Conservation (phyloP, 805 yeast species). For the Hanseniaspora guilliermondii region DNA sequence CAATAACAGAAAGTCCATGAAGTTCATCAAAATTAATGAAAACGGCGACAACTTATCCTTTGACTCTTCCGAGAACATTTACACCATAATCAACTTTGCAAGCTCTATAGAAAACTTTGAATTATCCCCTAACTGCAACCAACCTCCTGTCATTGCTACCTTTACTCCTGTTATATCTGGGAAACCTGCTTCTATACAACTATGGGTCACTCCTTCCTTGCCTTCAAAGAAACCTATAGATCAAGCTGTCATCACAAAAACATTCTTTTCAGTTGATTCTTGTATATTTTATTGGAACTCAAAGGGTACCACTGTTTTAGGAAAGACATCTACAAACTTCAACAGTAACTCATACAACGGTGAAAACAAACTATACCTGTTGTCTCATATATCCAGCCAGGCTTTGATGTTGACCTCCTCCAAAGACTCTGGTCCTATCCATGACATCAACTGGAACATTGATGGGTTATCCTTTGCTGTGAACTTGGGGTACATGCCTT, state of each 20-base stretch:
- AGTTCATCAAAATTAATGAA: constrained; percentile 33
- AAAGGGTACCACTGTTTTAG: constrained; percentile 85
- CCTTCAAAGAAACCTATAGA: constrained; percentile 45
- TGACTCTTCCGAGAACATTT: constrained; percentile 41
- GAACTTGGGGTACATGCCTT: constrained; percentile 95
- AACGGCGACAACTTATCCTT: constrained; percentile 39
- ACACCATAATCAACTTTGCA: constrained; percentile 29
- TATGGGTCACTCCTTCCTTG: constrained; percentile 41
- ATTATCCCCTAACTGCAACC: constrained; percentile 60
- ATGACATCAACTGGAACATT: constrained; percentile 96
- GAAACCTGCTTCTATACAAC: constrained; percentile 77
- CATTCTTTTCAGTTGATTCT: constrained; percentile 89
- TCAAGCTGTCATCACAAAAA: constrained; percentile 46
- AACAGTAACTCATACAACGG: constrained; percentile 96
- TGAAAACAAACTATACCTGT: constrained; percentile 78
- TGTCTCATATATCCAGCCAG: constrained; percentile 74
- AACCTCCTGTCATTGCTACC: constrained; percentile 78
- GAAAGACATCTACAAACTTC: constrained; percentile 89
- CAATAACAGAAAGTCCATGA: constrained; percentile 22
- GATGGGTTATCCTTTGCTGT: constrained; percentile 94
- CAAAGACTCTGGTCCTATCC: constrained; percentile 83
- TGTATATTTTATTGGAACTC: constrained; percentile 89
- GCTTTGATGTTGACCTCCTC: constrained; percentile 79
- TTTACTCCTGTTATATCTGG: constrained; percentile 80
- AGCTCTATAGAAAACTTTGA: constrained; percentile 32